These are phyloP conservation scores for Chamaenerion angustifolium DNA, from an alignment of 345 rosid genomes.

Conservation along the genomic window DNA sequence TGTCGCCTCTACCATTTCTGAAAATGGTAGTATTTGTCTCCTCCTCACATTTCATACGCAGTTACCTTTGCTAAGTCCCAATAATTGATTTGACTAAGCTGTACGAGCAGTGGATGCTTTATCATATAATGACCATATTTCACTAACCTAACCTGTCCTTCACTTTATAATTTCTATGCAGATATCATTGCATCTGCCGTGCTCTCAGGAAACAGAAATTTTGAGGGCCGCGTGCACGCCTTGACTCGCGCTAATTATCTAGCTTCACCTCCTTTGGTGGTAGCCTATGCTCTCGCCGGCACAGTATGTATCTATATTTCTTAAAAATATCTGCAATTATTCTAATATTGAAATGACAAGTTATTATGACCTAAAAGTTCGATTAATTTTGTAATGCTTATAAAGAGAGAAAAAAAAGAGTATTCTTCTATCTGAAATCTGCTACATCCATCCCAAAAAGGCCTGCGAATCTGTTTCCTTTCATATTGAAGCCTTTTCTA, in stretches of 20 bases:
- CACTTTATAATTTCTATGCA: conserved; percentile 11
- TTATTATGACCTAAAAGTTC: too few relatives aligned
- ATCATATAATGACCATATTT: too few relatives aligned
- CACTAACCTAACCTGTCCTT: too few relatives aligned
- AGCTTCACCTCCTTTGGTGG: conserved; percentile 97
- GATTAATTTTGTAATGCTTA: too few relatives aligned
- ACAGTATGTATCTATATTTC: conserved; percentile 37
- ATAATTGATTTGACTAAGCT: too few relatives aligned
- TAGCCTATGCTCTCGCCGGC: conserved; percentile 99
- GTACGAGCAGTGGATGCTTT: too few relatives aligned
- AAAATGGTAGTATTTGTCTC: conserved; percentile 57
- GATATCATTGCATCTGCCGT: conserved; percentile 93
- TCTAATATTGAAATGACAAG: too few relatives aligned
- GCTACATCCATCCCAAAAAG: too few relatives aligned
- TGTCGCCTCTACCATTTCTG: conserved; percentile 84
- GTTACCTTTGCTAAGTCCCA: neutral
- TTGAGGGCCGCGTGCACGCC: conserved; percentile 97
- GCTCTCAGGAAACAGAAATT: conserved; percentile 90
- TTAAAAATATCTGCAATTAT: neutral
- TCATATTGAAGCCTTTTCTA: too few relatives aligned
- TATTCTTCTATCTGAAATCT: too few relatives aligned
- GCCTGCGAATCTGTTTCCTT: too few relatives aligned
- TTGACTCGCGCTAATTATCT: conserved; percentile 98
- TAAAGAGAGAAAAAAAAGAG: too few relatives aligned
- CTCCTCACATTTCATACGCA: neutral